A percentile compares a stretch with the other conserved stretches of the same genome.
phyloP scores from a whole-genome alignment of 129 eudicot genomes.

The Tagetes patula region DNA sequence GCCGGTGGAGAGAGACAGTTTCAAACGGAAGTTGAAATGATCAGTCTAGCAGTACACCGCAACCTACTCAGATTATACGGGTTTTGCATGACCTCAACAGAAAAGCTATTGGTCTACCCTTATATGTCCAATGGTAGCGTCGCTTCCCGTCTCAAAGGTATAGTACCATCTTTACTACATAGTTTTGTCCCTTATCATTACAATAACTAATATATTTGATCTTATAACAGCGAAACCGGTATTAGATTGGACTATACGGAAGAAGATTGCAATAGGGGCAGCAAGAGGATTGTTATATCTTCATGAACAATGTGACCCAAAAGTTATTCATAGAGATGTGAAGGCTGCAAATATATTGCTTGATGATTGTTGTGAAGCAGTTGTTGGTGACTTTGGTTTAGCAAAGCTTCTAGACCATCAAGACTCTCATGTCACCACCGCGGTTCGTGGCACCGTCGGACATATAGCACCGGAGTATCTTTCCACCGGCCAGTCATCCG shows the following conservation, averaged over 20 bases:
- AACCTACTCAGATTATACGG: constrained; percentile 77
- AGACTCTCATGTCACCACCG: constrained; percentile 86
- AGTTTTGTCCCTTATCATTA: too few species aligned
- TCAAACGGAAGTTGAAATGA: constrained; percentile 87
- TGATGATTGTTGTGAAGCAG: constrained; percentile 82
- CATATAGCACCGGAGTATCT: constrained; percentile 91
- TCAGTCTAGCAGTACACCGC: constrained; percentile 84
- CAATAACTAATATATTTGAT: not conserved
- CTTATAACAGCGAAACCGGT: constrained; percentile 64
- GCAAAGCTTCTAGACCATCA: constrained; percentile 89
- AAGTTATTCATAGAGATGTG: constrained; percentile 82
- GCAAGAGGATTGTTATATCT: constrained; percentile 81
- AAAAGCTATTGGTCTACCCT: constrained; percentile 78
- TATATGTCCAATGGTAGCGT: constrained; percentile 94
- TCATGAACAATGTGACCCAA: constrained; percentile 94
- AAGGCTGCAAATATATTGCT: constrained; percentile 87
- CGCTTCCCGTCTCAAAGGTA: constrained; percentile 85
- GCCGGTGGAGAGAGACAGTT: constrained; percentile 71
- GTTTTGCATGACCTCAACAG: constrained; percentile 76
- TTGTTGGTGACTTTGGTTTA: constrained; percentile 85
- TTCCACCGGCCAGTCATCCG: constrained; percentile 93
- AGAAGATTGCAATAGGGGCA: constrained; percentile 73
- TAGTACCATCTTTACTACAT: constrained; percentile 26
- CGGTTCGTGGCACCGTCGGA: constrained; percentile 87
- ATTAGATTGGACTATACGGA: constrained; percentile 70